phyloP scores from a whole-genome alignment of 2,329 filamentous ascomycete genomes.

The Amesomyces nigricolor region DNA sequence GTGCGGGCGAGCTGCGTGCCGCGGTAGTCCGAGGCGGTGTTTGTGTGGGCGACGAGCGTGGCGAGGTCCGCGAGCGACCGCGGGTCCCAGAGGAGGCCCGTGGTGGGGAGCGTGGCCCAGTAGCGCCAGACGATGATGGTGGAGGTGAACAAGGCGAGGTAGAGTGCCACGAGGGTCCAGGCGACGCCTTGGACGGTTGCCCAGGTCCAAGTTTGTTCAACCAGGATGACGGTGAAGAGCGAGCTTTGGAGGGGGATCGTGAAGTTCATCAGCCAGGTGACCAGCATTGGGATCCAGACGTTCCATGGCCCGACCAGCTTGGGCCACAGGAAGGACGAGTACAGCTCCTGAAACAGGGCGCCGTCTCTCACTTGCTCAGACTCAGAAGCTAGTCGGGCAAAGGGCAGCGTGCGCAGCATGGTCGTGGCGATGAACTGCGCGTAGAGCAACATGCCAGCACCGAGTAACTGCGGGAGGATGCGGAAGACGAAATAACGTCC shows the following conservation, averaged over 20 bases:
- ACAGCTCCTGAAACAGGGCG: slow-evolving; percentile 62
- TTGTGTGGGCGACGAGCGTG: slow-evolving; percentile 72
- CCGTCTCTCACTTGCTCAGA: slow-evolving; percentile 53
- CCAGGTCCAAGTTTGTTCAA: slow-evolving; percentile 66
- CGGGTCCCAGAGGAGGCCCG: slow-evolving; percentile 81
- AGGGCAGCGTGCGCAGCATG: slow-evolving; percentile 71
- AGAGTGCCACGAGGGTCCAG: slow-evolving; percentile 72
- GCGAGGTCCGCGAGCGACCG: slow-evolving; percentile 76
- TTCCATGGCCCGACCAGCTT: slow-evolving; percentile 57
- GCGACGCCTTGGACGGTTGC: slow-evolving; percentile 69
- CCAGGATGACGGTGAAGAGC: slow-evolving; percentile 61
- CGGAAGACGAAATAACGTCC: slow-evolving; percentile 79
- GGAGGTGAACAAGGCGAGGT: slow-evolving; percentile 59
- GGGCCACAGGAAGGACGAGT: slow-evolving; percentile 64
- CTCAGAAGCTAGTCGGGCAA: slow-evolving; percentile 67
- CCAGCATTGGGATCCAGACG: slow-evolving; percentile 59
- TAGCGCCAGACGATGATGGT: slow-evolving; percentile 55
- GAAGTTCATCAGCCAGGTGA: slow-evolving; percentile 74
- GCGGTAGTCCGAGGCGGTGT: slow-evolving; percentile 67
- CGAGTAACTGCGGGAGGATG: slow-evolving; percentile 75
- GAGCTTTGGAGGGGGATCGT: slow-evolving; percentile 76
- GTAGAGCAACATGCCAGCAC: slow-evolving; percentile 67
- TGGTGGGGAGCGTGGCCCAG: slow-evolving; percentile 55
- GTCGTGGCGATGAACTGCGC: slow-evolving; percentile 68
- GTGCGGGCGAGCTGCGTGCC: slow-evolving; percentile 57